Evolutionary conservation across 1,284 basidiomycete species (phyloP).

Genomic region (Grifola frondosa): DNA sequence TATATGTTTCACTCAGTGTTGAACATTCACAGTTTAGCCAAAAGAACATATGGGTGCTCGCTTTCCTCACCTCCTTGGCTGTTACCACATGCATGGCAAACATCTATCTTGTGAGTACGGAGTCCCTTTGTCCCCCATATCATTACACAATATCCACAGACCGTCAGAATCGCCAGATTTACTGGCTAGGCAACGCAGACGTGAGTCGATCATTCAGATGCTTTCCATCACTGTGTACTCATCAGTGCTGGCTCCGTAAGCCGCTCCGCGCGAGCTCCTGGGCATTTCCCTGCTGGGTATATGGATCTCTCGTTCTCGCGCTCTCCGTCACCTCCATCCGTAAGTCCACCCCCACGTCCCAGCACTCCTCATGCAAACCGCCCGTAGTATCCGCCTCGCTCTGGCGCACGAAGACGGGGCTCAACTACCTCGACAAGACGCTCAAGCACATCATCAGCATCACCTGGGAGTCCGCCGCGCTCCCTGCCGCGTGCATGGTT

Average conservation of each 20-base stretch:
- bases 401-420: conserved; percentile 44
- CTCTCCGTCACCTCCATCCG: conserved; percentile 41
- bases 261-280: conserved; percentile 33
- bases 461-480: conserved; percentile 48
- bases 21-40: conserved; percentile 38
- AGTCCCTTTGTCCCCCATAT: not conserved
- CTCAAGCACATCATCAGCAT: conserved; percentile 43
- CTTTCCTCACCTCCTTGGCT: conserved; percentile 29
- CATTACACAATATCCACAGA: conserved; percentile 13
- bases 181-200: conserved; percentile 20
- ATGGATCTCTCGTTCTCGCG: conserved; percentile 37
- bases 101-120: conserved; percentile 36
- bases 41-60: conserved; percentile 37
- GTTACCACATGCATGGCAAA: conserved; percentile 32
- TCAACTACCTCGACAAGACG: conserved; percentile 41
- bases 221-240: conserved; percentile 1
- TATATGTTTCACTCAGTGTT: not conserved
- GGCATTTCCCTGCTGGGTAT: conserved; percentile 27
- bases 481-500: conserved; percentile 46
- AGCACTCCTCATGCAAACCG: conserved; percentile 1
- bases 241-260: conserved; percentile 21
- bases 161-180: conserved; percentile 20
- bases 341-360: conserved; percentile 22
- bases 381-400: conserved; percentile 41
- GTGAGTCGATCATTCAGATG: too few species aligned